Evolutionary conservation across 129 eudicot genomes (phyloP).

Genomic region (Helianthus tuberosus): DNA sequence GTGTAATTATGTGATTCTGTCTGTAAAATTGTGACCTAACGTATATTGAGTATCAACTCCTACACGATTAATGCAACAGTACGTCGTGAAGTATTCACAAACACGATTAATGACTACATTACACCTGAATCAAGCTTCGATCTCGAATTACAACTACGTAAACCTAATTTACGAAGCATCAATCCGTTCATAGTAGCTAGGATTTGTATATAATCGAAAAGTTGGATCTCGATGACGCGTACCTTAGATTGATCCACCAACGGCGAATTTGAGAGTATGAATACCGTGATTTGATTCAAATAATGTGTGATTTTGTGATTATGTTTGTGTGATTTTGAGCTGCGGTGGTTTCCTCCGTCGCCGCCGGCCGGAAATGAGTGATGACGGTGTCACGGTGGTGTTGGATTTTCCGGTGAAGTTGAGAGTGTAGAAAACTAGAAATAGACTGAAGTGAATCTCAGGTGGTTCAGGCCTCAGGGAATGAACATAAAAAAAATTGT

Average conservation of each 20-base stretch:
- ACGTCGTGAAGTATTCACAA: no score
- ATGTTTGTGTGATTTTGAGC: background rate
- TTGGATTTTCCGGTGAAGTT: constrained; percentile 30
- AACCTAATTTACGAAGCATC: background rate
- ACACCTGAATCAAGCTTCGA: constrained; percentile 9
- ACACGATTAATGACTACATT: no score
- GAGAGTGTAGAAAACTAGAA: constrained; percentile 12
- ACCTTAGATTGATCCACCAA: constrained; percentile 33
- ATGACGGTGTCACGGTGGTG: constrained; percentile 3
- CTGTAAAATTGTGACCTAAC: no score
- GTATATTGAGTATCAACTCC: no score
- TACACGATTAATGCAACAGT: no score
- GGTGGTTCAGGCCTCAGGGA: background rate
- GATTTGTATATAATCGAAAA: constrained; percentile 1
- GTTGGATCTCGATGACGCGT: constrained; percentile 25
- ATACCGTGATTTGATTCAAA: background rate
- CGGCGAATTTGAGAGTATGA: background rate
- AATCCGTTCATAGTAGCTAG: constrained; percentile 2
- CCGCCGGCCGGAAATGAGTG: background rate
- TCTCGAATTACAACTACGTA: constrained; percentile 5
- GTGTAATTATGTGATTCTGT: no score
- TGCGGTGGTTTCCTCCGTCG: background rate
- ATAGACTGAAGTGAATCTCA: constrained; percentile 16
- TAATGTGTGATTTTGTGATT: background rate
- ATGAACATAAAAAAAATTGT: background rate